Evolutionary conservation across 73 alveolate species (phyloP).

Genomic region (Paraurostyla sp.): DNA sequence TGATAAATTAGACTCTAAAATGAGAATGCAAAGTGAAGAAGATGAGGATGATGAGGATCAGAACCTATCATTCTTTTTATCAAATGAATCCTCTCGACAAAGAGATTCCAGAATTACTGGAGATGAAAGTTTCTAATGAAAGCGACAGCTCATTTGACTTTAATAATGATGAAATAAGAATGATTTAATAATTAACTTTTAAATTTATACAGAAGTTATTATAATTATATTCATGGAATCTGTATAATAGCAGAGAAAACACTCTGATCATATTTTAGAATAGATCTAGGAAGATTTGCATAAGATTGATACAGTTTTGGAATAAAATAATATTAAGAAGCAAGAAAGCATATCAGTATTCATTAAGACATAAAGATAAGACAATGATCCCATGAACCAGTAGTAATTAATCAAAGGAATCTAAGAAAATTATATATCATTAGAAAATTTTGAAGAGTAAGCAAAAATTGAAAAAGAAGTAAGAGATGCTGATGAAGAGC

Average conservation of each 20-base stretch:
- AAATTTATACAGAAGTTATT: too few relatives aligned
- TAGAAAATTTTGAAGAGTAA: background rate
- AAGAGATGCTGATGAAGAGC: conserved; percentile 10
- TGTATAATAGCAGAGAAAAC: background rate
- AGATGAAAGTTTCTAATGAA: conserved; percentile 38
- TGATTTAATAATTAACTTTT: background rate
- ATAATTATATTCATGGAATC: background rate
- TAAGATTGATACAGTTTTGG: background rate
- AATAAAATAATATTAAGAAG: background rate
- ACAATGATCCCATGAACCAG: background rate
- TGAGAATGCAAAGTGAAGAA: conserved; percentile 8
- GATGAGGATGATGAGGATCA: conserved; percentile 21
- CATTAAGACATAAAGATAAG: conserved; percentile 1
- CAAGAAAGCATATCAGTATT: background rate
- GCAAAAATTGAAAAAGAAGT: background rate
- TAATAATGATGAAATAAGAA: background rate
- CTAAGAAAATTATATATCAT: background rate
- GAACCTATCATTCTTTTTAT: conserved; percentile 27
- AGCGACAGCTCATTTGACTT: background rate
- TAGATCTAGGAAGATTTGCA: background rate
- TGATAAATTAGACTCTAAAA: too few relatives aligned
- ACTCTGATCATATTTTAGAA: conserved; percentile 6
- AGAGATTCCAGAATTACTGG: conserved; percentile 36
- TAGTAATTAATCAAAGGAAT: conserved; percentile 1
- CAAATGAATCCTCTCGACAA: conserved; percentile 13